Base-by-base conservation (phyloP, 805 yeast genomes). In the Cyberlindnera saturnus region DNA sequence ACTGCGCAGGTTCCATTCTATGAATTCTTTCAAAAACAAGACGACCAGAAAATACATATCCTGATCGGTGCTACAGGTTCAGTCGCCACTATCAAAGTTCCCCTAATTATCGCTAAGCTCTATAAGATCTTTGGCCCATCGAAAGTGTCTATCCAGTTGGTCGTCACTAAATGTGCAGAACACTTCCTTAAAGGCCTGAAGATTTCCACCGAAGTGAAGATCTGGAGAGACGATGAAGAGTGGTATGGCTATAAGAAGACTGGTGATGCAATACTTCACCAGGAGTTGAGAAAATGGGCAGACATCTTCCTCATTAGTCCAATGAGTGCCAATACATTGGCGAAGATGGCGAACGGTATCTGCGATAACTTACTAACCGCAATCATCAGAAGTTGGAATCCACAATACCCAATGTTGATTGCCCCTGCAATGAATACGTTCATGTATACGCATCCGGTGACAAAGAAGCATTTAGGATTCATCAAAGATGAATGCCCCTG, bases 81-180 rank as follows among this genome's bases (percentile, higher is more conserved):
- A 2, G 97, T 93, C 4, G 99, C 99, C 5, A 87, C 98, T 3
- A 88, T 93, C 49, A 93, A 93, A 62, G 82, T 93, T 18, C 96
- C 96, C 0, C 63, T 84, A 51, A 88, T 93, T 33, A 87, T 93
- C 50, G 95, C 84, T 58, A 87, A 88, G 61, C 71, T 93, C 39
- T 83, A 82, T 60, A 86, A 87, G 61, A 72, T 83, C 6, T 91
- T 86, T 63, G 86, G 89, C 5, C 78, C 67, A 7, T 77, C 79
- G 38, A 80, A 79, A 46, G 82, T 89, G 4, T 80, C 89, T 4
- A 86, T 90, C 48, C 96, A 90, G 63, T 68, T 90, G 40, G 87
- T 90, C 19, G 85, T 86, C 19, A 89, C 96, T 1, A 75, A 77
- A 58, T 73, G 81, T 11, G 88, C 91, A 0, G 81, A 81, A 45